Evolutionary conservation across 768 basidiomycete species (phyloP).

Genomic region (Rhizopogon vinicolor): DNA sequence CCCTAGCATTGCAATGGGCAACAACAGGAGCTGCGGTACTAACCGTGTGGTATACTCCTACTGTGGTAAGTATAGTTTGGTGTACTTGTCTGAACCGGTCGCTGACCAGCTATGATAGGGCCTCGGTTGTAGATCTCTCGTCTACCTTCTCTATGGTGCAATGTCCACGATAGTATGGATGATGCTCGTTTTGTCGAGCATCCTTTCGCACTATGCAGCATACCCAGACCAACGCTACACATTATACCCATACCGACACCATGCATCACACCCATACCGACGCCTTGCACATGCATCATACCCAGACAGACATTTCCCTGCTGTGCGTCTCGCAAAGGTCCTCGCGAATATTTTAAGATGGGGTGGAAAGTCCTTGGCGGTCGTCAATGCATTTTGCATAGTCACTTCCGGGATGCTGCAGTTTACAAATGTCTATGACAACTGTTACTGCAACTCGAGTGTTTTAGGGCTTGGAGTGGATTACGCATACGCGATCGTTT

Average conservation of each 20-base stretch:
- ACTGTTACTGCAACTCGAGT: slow-evolving; percentile 21
- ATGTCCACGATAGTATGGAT: slow-evolving; percentile 27
- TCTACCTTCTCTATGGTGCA: slow-evolving; percentile 25
- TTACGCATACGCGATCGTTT: too few relatives aligned
- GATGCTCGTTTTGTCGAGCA: slow-evolving; percentile 25
- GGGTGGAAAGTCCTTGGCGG: slow-evolving; percentile 14
- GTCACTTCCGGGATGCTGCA: slow-evolving; percentile 17
- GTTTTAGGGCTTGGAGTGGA: slow-evolving; percentile 7
- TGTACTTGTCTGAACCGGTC: background rate
- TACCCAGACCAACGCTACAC: background rate
- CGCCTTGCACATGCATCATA: background rate
- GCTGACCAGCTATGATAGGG: slow-evolving; percentile 10
- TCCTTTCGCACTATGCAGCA: slow-evolving; percentile 16
- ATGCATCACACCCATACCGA: background rate
- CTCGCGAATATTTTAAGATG: slow-evolving; percentile 10
- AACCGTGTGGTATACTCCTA: slow-evolving; percentile 21
- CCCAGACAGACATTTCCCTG: background rate
- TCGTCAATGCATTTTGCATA: slow-evolving; percentile 16
- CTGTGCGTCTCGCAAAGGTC: background rate
- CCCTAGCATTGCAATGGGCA: slow-evolving; percentile 22
- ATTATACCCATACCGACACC: too few relatives aligned
- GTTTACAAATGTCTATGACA: slow-evolving; percentile 17
- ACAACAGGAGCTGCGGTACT: slow-evolving; percentile 21
- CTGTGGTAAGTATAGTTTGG: slow-evolving; percentile 8
- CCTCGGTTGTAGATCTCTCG: slow-evolving; percentile 30